Conservation (phyloP, 352 stramenopile genomes). For the Aphanomyces cochlioides region DNA sequence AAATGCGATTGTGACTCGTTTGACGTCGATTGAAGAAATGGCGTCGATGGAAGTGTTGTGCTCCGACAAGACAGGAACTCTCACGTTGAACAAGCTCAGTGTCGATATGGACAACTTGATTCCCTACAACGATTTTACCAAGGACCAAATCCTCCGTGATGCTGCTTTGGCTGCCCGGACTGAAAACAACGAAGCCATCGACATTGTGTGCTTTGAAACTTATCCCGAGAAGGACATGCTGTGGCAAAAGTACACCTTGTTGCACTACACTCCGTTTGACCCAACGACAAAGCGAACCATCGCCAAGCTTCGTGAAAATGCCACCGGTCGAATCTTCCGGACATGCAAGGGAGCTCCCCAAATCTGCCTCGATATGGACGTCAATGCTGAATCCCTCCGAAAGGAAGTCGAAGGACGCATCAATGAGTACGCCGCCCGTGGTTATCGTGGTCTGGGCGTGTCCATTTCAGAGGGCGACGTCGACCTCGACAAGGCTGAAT, state of each 20-base stretch:
- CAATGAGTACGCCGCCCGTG: constrained; percentile 67
- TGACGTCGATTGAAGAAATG: constrained; percentile 92
- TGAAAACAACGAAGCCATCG: constrained; percentile 74
- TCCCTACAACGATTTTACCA: constrained; percentile 61
- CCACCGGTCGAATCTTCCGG: constrained; percentile 82
- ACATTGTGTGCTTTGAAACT: constrained; percentile 67
- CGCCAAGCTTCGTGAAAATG: constrained; percentile 80
- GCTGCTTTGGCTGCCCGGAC: constrained; percentile 58
- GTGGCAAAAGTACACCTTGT: constrained; percentile 66
- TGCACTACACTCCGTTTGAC: constrained; percentile 82
- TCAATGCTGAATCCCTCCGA: constrained; percentile 51
- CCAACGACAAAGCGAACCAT: constrained; percentile 89
- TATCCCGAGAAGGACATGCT: constrained; percentile 79
- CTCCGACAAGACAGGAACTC: constrained; percentile 93
- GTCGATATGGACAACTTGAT: constrained; percentile 86
- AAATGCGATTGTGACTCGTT: constrained; percentile 89
- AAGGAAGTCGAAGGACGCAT: constrained; percentile 75
- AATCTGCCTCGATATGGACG: constrained; percentile 84
- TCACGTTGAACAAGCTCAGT: constrained; percentile 95
- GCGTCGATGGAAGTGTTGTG: constrained; percentile 91
- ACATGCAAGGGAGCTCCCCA: constrained; percentile 90
- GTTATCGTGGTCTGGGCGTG: constrained; percentile 65
- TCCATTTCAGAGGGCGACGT: constrained; percentile 58
- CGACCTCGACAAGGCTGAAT: constrained; percentile 74
- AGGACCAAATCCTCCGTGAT: constrained; percentile 56